phyloP scores from a whole-genome alignment of 805 yeast species.

The Pichia pseudocactophila region DNA sequence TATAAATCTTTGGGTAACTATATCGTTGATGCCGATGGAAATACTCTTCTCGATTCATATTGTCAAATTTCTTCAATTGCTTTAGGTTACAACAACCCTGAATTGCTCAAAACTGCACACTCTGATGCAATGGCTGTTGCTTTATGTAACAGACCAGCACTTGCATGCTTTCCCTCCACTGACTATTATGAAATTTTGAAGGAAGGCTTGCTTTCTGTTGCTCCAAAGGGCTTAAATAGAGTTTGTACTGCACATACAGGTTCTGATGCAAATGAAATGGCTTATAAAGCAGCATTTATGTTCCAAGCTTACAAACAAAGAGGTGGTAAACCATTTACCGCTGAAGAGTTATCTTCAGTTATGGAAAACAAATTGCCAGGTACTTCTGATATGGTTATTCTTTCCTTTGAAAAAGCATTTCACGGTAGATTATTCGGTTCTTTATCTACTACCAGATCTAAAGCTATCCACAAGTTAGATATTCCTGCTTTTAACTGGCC shows the following conservation, averaged over 20 bases:
- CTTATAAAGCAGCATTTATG: conserved; percentile 65
- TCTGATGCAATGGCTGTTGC: conserved; percentile 57
- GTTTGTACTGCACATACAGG: conserved; percentile 64
- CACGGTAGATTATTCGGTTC: conserved; percentile 52
- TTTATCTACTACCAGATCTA: conserved; percentile 46
- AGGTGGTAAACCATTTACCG: conserved; percentile 36
- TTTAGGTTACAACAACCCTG: conserved; percentile 64
- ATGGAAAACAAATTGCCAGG: conserved; percentile 48
- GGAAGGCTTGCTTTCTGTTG: conserved; percentile 46
- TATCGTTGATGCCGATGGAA: conserved; percentile 59
- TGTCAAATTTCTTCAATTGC: conserved; percentile 71
- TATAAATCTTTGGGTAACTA: conserved; percentile 57
- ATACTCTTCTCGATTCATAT: conserved; percentile 50
- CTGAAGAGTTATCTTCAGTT: conserved; percentile 37
- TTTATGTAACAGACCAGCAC: conserved; percentile 58
- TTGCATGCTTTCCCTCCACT: conserved; percentile 55
- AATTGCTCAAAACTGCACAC: conserved; percentile 46
- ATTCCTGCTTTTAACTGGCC: conserved; percentile 58
- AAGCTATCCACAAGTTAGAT: conserved; percentile 49
- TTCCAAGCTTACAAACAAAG: conserved; percentile 44
- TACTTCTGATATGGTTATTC: conserved; percentile 41
- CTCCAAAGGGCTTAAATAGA: conserved; percentile 51
- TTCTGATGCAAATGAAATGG: conserved; percentile 63
- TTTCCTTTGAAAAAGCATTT: conserved; percentile 47
- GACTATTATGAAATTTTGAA: conserved; percentile 41